Evolutionary conservation across 768 basidiomycete genomes (phyloP).

Genomic region (Goffeauzyma gilvescens): DNA sequence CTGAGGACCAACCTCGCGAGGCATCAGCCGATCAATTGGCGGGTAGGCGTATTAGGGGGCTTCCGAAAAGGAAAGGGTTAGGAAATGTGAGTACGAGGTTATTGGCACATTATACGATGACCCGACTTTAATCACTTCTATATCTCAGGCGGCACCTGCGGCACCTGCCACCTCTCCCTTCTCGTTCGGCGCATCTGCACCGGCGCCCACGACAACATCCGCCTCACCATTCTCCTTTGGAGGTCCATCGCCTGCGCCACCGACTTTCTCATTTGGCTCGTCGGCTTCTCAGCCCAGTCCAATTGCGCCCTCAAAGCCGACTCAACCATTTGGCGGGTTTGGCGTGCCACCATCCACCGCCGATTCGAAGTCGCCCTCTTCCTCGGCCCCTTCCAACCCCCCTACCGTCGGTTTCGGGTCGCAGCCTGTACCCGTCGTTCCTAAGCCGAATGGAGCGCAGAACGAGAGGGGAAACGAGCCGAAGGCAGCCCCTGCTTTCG

Average conservation of each 20-base stretch:
- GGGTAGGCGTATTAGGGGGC: no score
- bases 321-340: neutral
- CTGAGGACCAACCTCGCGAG: no score
- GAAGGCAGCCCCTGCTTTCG: conserved; percentile 13
- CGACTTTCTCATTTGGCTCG: neutral
- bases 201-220: neutral
- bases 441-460: no score
- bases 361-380: neutral
- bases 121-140: no score
- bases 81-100: no score
- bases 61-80: no score
- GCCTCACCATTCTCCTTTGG: conserved; percentile 8
- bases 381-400: conserved; percentile 3
- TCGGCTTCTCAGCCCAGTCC: neutral
- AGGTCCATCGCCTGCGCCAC: neutral
- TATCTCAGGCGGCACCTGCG: no score
- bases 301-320: neutral
- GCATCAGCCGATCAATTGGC: no score
- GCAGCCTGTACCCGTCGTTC: no score
- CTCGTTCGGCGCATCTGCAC: conserved; percentile 1
- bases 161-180: neutral
- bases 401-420: conserved; percentile 5
- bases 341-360: neutral
- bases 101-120: no score
- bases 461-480: no score